Base-by-base conservation (phyloP, 2,329 filamentous ascomycete species). In the Beauveria sp. region DNA sequence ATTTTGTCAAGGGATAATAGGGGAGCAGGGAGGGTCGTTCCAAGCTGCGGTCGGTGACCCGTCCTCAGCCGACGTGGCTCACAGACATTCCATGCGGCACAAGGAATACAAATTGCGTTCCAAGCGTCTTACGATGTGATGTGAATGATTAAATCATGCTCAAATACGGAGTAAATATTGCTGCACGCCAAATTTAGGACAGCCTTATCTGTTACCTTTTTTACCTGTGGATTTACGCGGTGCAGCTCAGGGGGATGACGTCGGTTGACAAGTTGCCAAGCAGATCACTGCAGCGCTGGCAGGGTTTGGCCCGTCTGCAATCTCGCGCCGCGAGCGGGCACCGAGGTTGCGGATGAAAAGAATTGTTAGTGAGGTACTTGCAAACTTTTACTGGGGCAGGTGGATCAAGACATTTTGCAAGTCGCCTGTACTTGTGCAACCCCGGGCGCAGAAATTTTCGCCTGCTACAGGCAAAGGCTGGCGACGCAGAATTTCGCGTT, bases 301-400 rank as follows among this genome's bases (percentile, higher is more conserved):
- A 46, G 46, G 55, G 22, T 58, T 57, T 22, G 6, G 51, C 20
- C 30, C 12, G 16, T 5, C 14, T 28, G 37, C 24, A 58, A 50
- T 57, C 30, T 57, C 44, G 24, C 43, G 28, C 8, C 14, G 28
- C 20, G 24, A 44, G 41, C 20, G 10, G 20, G 22, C 30, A 7
- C 30, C 55, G 34, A 58, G 48, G 44, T 46, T 28, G 43, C 50
- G 53, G 58, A 14, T 37, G 55, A 46, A 57, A 56, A 53, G 69
- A 74, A 75, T 74, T 75, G 73, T 76, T 76, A 76, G 67, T 63
- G 72, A 50, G 69, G 66, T 75, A 75, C 74, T 66, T 58, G 46
- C 44, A 52, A 1, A 3, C 8, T 52, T 55, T 51, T 51, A 46
- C 5, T 43, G 59, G 47, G 44, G 16, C 53, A 2, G 10, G 28